Conservation (phyloP, 306 rosid genomes). For the Senna tora region DNA sequence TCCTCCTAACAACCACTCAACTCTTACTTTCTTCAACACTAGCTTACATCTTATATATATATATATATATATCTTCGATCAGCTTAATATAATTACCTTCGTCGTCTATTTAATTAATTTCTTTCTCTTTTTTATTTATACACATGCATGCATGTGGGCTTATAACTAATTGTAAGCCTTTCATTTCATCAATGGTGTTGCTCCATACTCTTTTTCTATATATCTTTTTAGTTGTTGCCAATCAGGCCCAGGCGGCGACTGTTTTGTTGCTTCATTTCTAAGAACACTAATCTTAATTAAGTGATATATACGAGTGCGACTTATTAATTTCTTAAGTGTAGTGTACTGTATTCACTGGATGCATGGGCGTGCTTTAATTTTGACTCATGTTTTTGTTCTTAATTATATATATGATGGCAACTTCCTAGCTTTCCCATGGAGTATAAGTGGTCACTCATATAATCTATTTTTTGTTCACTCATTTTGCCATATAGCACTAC, state of each 20-base stretch:
- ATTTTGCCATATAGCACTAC: neutral
- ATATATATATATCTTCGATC: too few relatives aligned
- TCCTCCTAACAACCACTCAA: slow-evolving; percentile 29
- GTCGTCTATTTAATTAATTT: neutral
- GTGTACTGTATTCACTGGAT: neutral
- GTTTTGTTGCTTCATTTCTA: neutral
- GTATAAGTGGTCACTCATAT: neutral
- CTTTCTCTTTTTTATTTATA: neutral
- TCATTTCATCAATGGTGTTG: neutral
- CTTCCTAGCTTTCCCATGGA: neutral
- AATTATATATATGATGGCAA: neutral
- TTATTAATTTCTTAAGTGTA: too few relatives aligned
- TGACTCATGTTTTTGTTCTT: neutral
- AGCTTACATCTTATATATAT: too few relatives aligned
- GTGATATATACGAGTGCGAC: too few relatives aligned
- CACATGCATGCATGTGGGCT: slow-evolving; percentile 6
- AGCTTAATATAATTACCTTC: too few relatives aligned
- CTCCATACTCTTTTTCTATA: too few relatives aligned
- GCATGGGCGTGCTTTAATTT: too few relatives aligned
- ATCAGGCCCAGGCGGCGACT: too few relatives aligned
- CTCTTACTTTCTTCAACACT: neutral
- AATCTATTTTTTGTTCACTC: neutral
- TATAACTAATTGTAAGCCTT: neutral
- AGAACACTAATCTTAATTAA: too few relatives aligned
- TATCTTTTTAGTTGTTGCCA: too few relatives aligned